Evolutionary conservation across 768 basidiomycete species (phyloP).

Genomic region (Russula vinacea): DNA sequence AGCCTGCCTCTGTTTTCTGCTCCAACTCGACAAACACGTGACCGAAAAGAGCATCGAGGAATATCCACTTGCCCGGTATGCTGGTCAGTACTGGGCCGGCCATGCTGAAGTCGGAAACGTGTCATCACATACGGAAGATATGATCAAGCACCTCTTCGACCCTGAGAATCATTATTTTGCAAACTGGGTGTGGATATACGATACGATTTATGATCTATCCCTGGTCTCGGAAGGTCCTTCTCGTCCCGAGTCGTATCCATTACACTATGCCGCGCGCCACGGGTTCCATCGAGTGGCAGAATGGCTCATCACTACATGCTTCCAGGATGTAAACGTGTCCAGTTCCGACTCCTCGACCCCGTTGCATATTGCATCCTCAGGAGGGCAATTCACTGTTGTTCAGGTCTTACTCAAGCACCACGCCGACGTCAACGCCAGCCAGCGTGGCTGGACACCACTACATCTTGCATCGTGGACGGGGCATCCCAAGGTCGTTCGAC

Average conservation of each 20-base stretch:
- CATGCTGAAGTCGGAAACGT: not conserved
- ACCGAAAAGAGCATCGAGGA: not conserved
- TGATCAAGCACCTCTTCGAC: too few relatives aligned
- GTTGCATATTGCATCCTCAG: not conserved
- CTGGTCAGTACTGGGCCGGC: not conserved
- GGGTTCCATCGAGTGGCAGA: not conserved
- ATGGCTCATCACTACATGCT: not conserved
- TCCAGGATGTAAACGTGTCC: not conserved
- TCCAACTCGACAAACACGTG: not conserved
- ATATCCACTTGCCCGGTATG: constrained; percentile 7
- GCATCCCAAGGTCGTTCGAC: too few relatives aligned
- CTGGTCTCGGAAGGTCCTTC: too few relatives aligned
- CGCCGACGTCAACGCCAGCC: not conserved
- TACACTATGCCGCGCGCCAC: not conserved
- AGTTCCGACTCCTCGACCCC: not conserved
- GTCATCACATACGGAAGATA: not conserved
- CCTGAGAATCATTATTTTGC: too few relatives aligned
- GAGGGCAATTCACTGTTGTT: not conserved
- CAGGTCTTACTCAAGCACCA: not conserved
- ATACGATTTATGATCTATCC: too few relatives aligned
- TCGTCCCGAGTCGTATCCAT: not conserved
- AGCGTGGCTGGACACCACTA: not conserved
- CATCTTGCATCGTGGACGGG: too few relatives aligned
- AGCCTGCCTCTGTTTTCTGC: not conserved
- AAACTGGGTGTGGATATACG: not conserved